phyloP scores from a whole-genome alignment of 352 stramenopile genomes.

The Phytophthora kernoviae region DNA sequence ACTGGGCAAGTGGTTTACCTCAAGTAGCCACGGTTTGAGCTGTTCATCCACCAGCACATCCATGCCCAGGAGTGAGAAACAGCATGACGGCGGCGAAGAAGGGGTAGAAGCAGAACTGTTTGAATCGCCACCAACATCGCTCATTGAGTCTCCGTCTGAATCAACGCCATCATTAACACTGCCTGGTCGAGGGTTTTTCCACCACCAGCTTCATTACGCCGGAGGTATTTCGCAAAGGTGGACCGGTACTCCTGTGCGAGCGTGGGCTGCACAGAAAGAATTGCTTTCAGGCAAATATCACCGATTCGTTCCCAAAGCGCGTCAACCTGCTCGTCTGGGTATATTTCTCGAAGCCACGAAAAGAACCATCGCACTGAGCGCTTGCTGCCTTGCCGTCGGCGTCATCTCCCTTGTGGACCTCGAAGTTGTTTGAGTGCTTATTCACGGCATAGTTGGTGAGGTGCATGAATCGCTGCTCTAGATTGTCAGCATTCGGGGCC shows the following conservation, averaged over 20 bases:
- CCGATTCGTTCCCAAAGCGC: slow-evolving; percentile 92
- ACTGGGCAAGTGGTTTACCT: slow-evolving; percentile 97
- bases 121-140: slow-evolving; percentile 4
- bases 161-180: slow-evolving; percentile 19
- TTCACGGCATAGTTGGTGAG: slow-evolving; percentile 94
- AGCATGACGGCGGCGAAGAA: slow-evolving; percentile 47
- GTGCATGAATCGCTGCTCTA: slow-evolving; percentile 91
- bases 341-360: slow-evolving; percentile 79
- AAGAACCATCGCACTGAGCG: slow-evolving; percentile 93
- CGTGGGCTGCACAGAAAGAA: slow-evolving; percentile 92
- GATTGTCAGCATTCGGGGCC: slow-evolving; percentile 78
- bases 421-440: slow-evolving; percentile 90
- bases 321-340: slow-evolving; percentile 66
- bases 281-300: slow-evolving; percentile 94
- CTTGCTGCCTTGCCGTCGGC: slow-evolving; percentile 83
- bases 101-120: slow-evolving; percentile 6
- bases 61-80: slow-evolving; percentile 95
- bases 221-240: slow-evolving; percentile 87
- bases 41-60: slow-evolving; percentile 96
- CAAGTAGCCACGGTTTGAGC: slow-evolving; percentile 96
- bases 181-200: slow-evolving; percentile 19
- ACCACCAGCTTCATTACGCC: slow-evolving; percentile 29
- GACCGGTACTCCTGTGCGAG: slow-evolving; percentile 93
- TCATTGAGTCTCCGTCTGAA: slow-evolving; percentile 5
- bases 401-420: slow-evolving; percentile 69